phyloP scores from a whole-genome alignment of 306 rosid species.

The Cicer judaicum region DNA sequence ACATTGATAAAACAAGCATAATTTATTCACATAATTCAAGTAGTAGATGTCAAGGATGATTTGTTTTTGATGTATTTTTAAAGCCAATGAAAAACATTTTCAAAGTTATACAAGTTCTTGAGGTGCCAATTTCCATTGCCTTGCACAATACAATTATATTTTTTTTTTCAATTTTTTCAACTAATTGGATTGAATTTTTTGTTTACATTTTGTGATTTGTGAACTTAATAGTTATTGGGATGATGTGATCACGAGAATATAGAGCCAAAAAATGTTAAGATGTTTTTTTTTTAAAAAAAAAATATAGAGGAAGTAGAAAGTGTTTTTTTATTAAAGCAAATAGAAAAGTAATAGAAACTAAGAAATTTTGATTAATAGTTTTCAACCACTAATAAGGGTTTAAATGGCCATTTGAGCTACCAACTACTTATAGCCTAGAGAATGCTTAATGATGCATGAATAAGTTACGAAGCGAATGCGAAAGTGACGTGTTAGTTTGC shows the following conservation, averaged over 20 bases:
- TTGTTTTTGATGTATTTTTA: conserved; percentile 27
- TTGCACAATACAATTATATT: no score
- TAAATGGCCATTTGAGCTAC: conserved; percentile 49
- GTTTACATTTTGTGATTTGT: conserved; percentile 30
- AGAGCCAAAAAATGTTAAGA: background rate
- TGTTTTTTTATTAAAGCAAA: background rate
- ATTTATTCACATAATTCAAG: background rate
- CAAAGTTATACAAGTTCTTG: background rate
- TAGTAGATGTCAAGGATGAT: conserved; percentile 3
- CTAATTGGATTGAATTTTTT: background rate
- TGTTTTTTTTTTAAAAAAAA: background rate
- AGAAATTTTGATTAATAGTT: conserved; percentile 38
- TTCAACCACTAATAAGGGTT: conserved; percentile 30
- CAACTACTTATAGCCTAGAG: conserved; percentile 10
- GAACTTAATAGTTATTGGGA: conserved; percentile 8
- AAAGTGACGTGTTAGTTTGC: conserved; percentile 18
- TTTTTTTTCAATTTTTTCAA: background rate
- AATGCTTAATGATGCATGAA: conserved; percentile 33
- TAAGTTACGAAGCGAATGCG: conserved; percentile 17
- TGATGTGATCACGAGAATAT: background rate
- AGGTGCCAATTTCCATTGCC: background rate
- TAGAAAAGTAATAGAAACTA: conserved; percentile 34
- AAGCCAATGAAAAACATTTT: background rate
- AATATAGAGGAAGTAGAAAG: conserved; percentile 16
- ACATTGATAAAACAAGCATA: background rate